Base-by-base conservation (phyloP, 106 monocot genomes). In the Posidonia australis region DNA sequence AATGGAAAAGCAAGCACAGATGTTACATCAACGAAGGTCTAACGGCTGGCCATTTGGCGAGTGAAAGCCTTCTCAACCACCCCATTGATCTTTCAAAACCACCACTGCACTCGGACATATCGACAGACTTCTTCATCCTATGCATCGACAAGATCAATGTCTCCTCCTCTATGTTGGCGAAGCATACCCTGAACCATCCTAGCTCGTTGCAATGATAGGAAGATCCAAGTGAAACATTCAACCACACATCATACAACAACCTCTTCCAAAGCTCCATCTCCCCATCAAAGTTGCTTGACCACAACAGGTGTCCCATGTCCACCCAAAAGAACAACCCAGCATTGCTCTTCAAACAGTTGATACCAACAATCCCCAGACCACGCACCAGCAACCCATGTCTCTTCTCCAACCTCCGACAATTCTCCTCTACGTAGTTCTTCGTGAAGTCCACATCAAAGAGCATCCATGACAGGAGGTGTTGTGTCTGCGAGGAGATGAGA, bases 261-360 rank as follows among this genome's bases (percentile, higher is more conserved):
- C 71, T 83, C 83, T 80, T 89, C 93, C 94, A 94, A 13, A 90
- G 77, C 73, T 86, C 74, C 81, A 78, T 84, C 74, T 94, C 94
- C 0, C 76, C 84, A 14, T 84, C 67, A 19, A 84, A 76, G 6
- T 67, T 74, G 20, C 58, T 61, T 10, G 48, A 31, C 9, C 31
- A 31, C 17, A 94, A 45, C 26, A 90, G 76, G 31, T 74, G 75
- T 13, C 88, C 71, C 94, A 94, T 90, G 79, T 90, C 81, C 29
- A 84, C 94, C 94, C 94, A 94, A 63, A 86, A 86, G 73, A 82
- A 94, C 18, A 94, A 53, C 3, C 84, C 89, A 0, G 89, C 84
- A 66, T 86, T 86, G 83, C 89, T 78, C 66, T 72, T 58, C 59
- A 94, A 54, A 62, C 89, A 90, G 13, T 41, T 32, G 10, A 94